Evolutionary conservation across 2,329 filamentous ascomycete genomes (phyloP), one percentile per base, ranked within the genome.

Genomic region (Escovopsis sp.): DNA sequence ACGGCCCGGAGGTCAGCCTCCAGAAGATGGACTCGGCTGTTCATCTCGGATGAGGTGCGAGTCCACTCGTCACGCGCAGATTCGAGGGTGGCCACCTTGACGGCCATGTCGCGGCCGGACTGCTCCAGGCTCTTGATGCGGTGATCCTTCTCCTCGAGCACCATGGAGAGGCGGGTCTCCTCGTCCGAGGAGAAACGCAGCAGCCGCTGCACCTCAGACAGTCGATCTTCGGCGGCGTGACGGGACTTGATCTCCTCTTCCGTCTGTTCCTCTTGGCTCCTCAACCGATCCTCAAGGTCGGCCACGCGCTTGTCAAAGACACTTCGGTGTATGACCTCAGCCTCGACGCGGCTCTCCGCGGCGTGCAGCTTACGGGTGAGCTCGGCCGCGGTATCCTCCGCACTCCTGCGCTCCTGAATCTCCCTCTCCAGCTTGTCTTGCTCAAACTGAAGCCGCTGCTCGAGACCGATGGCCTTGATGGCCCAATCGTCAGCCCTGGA

Each of bases 121-220:
- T 78, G 69, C 54, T 83, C 77, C 38, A 77, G 58, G 19, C 63
- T 59, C 58, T 73, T 78, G 46, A 85, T 68, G 58, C 74, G 76
- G 41, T 75, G 68, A n/a, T 85, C 75, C 50, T 75, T 79, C 51
- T 86, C 79, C 36, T 85, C 79, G 39, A 82, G 63, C 34, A 75
- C 70, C 45, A 80, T 72, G 26, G 78, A 70, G 5, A 88, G 71
- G 42, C 80, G 73, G 48, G 72, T 72, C 49, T 83, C 80, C 55
- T 87, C 81, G 54, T 85, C 80, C n/a, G 81, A 75, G 5, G 81
- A 74, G 48, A 78, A 72, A 45, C 76, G 73, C 26, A 86, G 68
- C 19, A 81, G 70, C 43, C 77, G 71, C 59, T 87, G 80, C n/a
- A 79, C 70, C 55, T 88, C 82, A 5, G 79, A 73, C 12, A 85